Evolutionary conservation across 495 filamentous ascomycete genomes (phyloP), one percentile per base, ranked within the genome.

Genomic region (Arthonia radiata): DNA sequence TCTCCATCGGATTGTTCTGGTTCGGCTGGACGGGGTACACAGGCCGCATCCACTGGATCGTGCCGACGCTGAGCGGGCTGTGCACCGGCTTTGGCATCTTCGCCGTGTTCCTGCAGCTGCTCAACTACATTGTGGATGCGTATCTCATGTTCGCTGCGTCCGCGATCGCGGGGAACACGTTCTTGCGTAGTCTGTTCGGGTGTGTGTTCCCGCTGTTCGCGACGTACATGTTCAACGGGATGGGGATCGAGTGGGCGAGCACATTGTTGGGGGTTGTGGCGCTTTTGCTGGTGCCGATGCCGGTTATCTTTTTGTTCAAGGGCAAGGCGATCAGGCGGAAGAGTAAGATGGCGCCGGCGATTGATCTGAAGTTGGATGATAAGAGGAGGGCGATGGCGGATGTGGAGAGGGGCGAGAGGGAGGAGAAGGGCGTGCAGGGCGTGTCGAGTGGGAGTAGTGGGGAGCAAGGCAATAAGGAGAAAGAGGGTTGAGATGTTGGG

Each of bases 101-200:
- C 39, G 58, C 66, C 24, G 83, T 90, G 44, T 89, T 89, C 57
- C 56, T 90, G 7, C 76, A 82, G 43, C 50, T 70, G 3, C 57
- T 89, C 29, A 89, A 86, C 45, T 90, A 90, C 44, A 57, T 90
- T 17, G 71, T 89, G 29, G 79, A 89, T 39, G 65, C 79, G 6
- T 86, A 89, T 43, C 67, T 89, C 31, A 80, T 83, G 55, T 73
- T 83, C 30, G 79, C 79, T 8, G 79, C 79, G 18, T 83, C 77
- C 4, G 75, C 78, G 15, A 79, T 90, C 25, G 80, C 81, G 5
- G 79, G 70, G 13, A 90, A 92, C 44, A 86, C 81, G 0, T 80
- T 92, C 44, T 53, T 86, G 5, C 73, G 81, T 2, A 81, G 72
- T 4, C 48, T 77, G 1, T 64, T 64, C 24, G 79, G 72, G 13